A percentile compares a stretch with the other conserved stretches of the same genome.
These are phyloP conservation scores for Metschnikowia reukaufii DNA, from an alignment of 805 yeast genomes.

Conservation along the genomic window DNA sequence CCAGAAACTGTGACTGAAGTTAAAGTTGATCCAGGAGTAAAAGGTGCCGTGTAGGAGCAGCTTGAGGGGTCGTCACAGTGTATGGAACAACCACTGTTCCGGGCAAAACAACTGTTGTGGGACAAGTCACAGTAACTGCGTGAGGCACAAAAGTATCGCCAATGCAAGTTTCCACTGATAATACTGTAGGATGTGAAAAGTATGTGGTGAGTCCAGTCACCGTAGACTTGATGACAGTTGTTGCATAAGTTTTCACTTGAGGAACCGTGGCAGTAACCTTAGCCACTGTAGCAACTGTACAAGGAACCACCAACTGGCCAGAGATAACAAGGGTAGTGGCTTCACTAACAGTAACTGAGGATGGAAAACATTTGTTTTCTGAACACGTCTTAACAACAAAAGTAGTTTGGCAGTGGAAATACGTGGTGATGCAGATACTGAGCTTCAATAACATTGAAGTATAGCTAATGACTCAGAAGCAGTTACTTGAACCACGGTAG, in stretches of 20 bases:
- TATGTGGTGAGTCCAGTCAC: conserved; percentile 39
- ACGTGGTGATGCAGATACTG: too few species aligned
- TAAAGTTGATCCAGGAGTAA: not conserved
- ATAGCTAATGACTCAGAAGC: too few species aligned
- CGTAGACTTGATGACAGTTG: conserved; percentile 20
- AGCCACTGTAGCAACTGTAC: conserved; percentile 9
- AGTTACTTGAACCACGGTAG: too few species aligned
- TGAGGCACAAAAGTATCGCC: conserved; percentile 27
- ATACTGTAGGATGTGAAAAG: conserved; percentile 36
- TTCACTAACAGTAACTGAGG: conserved; percentile 27
- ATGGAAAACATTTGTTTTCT: conserved; percentile 26
- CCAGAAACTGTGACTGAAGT: not conserved
- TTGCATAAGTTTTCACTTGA: conserved; percentile 21
- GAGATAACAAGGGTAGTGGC: conserved; percentile 34
- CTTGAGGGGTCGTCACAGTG: conserved; percentile 1
- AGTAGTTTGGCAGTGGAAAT: too few species aligned
- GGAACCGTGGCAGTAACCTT: conserved; percentile 21
- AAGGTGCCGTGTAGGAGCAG: not conserved
- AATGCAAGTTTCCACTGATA: conserved; percentile 34
- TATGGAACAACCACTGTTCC: conserved; percentile 27
- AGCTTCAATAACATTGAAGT: too few species aligned
- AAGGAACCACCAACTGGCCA: conserved; percentile 29
- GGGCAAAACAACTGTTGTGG: conserved; percentile 33
- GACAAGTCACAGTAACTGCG: conserved; percentile 28
- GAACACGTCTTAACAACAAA: conserved; percentile 35